Evolutionary conservation across 495 filamentous ascomycete genomes (phyloP), one percentile per base, ranked within the genome.

Genomic region (Penicillium pulvis): DNA sequence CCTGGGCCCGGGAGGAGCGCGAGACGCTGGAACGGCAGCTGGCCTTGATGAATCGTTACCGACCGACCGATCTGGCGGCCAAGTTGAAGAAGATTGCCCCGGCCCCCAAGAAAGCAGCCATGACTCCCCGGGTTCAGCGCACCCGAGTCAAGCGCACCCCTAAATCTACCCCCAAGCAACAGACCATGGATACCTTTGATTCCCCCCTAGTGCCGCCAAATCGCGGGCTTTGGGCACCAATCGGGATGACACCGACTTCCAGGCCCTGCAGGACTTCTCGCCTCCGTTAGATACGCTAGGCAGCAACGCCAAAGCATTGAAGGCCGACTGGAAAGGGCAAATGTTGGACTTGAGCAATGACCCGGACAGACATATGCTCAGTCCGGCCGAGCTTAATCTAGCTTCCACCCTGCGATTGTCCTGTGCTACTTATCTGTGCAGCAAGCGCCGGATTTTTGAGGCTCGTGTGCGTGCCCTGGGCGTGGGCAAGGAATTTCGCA

Each of bases 381-480:
- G 93, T 70, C 81, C 86, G 6, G 87, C 90, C 47, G 94, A 98
- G 75, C 60, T 94, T 56, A 77, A 80, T 45, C 81, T 97, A 33
- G 93, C 92, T 33, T 84, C 88, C 42, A 89, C 85, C 23, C 84
- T 98, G 20, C 85, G 94, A 52, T 84, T 98, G 35, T 88, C 89
- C 61, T 93, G 90, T 67, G 92, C 91, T 28, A 93, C 90, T 43
- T 98, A 98, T 66, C 82, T 98, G 26, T 93, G 90, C 65, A 94
- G 89, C 79, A 98, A 98, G 82, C 87, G 94, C 61, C 85, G 92
- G 35, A 96, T 98, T 72, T 97, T 98, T 67, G 77, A 88, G 33
- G 85, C 85, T 53, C 87, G 91, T 28, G 80, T 91, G 51, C 83
- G 87, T 47, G 84, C 88, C 23, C 74, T 90, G 44, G 74, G 74